These are phyloP conservation scores for Groenewaldozyma salmanticensis DNA, from an alignment of 805 yeast genomes.

Conservation along the genomic window DNA sequence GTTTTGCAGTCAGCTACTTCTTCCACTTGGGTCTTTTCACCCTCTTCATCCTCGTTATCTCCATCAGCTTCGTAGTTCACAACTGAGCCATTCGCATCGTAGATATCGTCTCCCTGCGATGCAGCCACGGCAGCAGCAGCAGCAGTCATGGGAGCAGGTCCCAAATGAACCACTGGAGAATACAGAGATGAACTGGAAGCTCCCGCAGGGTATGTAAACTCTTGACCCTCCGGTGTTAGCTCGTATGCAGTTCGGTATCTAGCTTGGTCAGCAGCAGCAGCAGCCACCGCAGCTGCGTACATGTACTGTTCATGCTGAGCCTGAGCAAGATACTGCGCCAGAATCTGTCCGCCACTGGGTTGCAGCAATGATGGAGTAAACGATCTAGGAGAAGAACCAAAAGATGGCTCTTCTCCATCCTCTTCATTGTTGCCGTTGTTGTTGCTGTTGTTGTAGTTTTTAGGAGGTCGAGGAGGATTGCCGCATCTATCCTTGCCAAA, in stretches of 20 bases:
- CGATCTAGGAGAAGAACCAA: constrained; percentile 1
- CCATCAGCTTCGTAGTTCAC: constrained; percentile 5
- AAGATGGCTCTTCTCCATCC: neutral
- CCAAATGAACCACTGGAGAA: neutral
- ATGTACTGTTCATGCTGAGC: constrained; percentile 44
- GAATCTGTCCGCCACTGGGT: constrained; percentile 15
- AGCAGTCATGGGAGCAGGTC: constrained; percentile 1
- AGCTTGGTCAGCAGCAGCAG: constrained; percentile 12
- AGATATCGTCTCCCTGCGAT: neutral
- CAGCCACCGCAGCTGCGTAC: constrained; percentile 18
- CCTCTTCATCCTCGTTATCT: constrained; percentile 4
- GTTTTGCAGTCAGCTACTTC: neutral
- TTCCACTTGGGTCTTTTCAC: constrained; percentile 2
- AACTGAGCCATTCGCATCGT: constrained; percentile 2
- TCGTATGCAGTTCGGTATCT: neutral
- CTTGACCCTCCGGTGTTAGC: neutral
- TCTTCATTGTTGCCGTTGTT: constrained; percentile 1
- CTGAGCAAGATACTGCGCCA: constrained; percentile 72
- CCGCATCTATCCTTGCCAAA: constrained; percentile 96
- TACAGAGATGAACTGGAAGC: no score
- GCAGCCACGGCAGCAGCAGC: constrained; percentile 5
- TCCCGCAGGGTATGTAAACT: neutral
- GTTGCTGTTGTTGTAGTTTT: neutral
- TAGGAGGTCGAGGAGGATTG: constrained; percentile 56
- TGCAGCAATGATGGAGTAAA: constrained; percentile 1